Conservation (phyloP, 345 rosid genomes). For the Salix exigua region DNA sequence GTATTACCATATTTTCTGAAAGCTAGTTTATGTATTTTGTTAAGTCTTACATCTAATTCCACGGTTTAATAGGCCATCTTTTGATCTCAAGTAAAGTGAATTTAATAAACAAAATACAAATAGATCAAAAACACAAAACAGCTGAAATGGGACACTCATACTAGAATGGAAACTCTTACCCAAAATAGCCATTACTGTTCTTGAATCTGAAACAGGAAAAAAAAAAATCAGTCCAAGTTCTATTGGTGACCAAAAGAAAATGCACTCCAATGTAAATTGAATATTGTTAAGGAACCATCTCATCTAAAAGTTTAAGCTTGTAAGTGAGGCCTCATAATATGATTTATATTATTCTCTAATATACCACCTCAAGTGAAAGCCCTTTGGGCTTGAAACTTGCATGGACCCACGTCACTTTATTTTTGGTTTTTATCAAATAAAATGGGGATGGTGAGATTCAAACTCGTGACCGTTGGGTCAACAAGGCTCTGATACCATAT, state of each 20-base stretch:
- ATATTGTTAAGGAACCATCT: no score
- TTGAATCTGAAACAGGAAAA: conserved; percentile 61
- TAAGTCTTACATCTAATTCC: neutral
- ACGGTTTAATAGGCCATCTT: neutral
- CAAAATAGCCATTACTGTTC: conserved; percentile 98
- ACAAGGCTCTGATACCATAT: no score
- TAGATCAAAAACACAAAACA: neutral
- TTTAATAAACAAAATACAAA: neutral
- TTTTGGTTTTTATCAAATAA: no score
- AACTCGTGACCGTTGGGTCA: no score
- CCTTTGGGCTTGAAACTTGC: no score
- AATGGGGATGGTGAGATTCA: no score
- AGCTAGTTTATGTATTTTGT: neutral
- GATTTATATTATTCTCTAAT: no score
- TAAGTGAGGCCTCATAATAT: no score
- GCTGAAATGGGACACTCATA: neutral
- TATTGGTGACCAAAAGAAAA: neutral
- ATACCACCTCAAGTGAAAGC: no score
- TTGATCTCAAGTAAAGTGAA: neutral
- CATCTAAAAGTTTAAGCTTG: no score
- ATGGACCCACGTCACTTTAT: no score
- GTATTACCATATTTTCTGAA: neutral
- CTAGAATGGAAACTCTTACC: conserved; percentile 44
- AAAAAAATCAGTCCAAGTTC: neutral
- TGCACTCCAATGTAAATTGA: neutral